Base-by-base conservation (phyloP, 768 basidiomycete species). In the Suillus bovinus region DNA sequence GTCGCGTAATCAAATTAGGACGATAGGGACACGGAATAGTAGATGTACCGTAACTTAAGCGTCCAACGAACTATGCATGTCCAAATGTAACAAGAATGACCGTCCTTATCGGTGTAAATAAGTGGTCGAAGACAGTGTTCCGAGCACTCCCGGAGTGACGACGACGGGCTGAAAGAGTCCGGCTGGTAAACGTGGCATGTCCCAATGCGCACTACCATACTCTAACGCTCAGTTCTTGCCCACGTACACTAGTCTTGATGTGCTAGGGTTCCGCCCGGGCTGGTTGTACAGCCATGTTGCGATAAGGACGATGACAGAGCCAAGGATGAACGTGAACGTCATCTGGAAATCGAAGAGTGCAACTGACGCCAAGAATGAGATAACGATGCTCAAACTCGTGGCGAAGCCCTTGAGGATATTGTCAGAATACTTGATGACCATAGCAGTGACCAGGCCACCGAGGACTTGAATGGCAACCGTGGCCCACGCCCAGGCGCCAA, bases 401-500 rank as follows among this genome's bases (percentile, higher is more conserved):
- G 96, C 96, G 71, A 99, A 98, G 38, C 96, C 96, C 77, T 95
- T 94, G 73, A 91, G 80, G 66, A 90, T 91, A 75, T 95, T 96
- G 74, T 93, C 93, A 53, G 91, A 88, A 73, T 96, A 95, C 71
- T 95, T 92, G 83, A 96, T 96, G 42, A 96, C 95, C 75, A 96
- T 78, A 2, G 95, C 95, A 6, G 95, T 97, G 67, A 97, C 80
- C 57, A 97, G 79, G 1, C 95, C 95, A n/a, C 95, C 95, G 24
- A 96, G 74, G 5, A 96, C 94, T 76, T 97, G 94, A 22, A 92
- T 88, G 42, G 82, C 71, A 49, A 97, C 93, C 2, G 94, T 95
- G 27, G 89, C 89, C 88, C 94, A 93, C 34, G 95, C 95, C 92
- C 93, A 94, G 24, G 79, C 80, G 29, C 93, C 93, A 72, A 98